Base-by-base conservation (phyloP, 495 filamentous ascomycete genomes). In the Podospora anserina region DNA sequence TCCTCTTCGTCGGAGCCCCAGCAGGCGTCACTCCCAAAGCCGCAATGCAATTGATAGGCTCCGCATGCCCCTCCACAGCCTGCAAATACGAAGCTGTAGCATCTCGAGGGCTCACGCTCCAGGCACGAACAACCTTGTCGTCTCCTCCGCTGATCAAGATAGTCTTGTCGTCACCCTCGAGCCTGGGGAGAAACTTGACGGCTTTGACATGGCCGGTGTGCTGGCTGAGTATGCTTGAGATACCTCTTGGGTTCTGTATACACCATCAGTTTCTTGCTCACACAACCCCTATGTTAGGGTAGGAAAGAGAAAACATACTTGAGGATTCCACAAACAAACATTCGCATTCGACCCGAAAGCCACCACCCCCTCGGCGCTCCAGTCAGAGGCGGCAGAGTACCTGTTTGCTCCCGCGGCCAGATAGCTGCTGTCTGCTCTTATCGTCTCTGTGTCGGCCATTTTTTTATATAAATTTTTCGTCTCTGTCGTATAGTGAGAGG, bases 271-370 rank as follows among this genome's bases (percentile, higher is more conserved):
- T n/a, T 57, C 23, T 23, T 23, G 56, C 27, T 44, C 7, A 18
- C 63, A 1, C n/a, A 32, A 16, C 55, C 39, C 7, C 39, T 11
- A 16, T 34, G 18, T 11, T 18, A 34, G 62, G 20, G 11, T 30
- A 28, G n/a, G 26, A 19, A 26, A 44, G 58, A 57, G 30, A 59
- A 23, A 57, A 78, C 88, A 70, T 88, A 96, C 93, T 76, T 86
- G 75, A 60, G 95, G 92, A 73, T 89, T 82, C 95, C 95, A 98
- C 63, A 97, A 74, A 34, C 93, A 95, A 68, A 97, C 83, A 80
- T 94, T 95, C 67, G 87, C 87, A 79, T 93, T 92, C 30, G 93
- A 90, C 53, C 95, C 95, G 80, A 91, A 99, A 58, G 94, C 96
- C 53, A 98, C 84, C 65, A 94, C 78, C 15, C 90, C 88, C 49